phyloP scores from a whole-genome alignment of 257 asterid species.

The Marsdenia floribunda region DNA sequence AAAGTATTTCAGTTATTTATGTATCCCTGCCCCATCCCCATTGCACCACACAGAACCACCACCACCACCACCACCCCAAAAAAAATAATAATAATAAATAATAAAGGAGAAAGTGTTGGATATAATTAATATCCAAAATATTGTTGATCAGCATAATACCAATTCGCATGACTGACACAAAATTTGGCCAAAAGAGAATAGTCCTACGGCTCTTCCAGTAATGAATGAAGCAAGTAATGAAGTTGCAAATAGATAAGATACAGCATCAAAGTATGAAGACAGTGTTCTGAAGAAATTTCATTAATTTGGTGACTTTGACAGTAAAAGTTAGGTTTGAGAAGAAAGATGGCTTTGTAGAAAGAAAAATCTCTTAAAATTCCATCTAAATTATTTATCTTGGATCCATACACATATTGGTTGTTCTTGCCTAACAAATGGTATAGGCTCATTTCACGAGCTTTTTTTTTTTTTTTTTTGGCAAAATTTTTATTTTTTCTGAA shows the following conservation, averaged over 20 bases:
- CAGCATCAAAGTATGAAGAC: not conserved
- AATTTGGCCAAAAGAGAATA: not conserved
- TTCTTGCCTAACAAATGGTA: not conserved
- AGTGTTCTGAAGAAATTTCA: not conserved
- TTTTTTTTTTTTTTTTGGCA: no score
- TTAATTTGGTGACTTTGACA: not conserved
- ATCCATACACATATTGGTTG: not conserved
- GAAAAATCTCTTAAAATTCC: not conserved
- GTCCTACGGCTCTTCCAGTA: not conserved
- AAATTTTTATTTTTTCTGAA: no score
- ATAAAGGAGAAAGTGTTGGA: not conserved
- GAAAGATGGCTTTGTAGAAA: not conserved
- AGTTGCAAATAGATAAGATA: not conserved
- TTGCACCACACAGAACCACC: no score
- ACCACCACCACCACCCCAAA: no score
- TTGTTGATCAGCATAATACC: not conserved
- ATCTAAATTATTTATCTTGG: not conserved
- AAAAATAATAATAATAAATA: not conserved
- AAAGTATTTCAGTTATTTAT: not conserved
- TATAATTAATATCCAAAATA: not conserved
- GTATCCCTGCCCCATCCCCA: not conserved
- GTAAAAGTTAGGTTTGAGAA: not conserved
- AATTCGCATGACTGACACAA: not conserved
- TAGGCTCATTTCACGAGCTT: no score
- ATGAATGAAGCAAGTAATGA: not conserved